Percentiles rank a stretch among this genome's conserved stretches.
These are phyloP conservation scores for Paramecium sonneborni DNA, from an alignment of 73 alveolate genomes.

Conservation along the genomic window DNA sequence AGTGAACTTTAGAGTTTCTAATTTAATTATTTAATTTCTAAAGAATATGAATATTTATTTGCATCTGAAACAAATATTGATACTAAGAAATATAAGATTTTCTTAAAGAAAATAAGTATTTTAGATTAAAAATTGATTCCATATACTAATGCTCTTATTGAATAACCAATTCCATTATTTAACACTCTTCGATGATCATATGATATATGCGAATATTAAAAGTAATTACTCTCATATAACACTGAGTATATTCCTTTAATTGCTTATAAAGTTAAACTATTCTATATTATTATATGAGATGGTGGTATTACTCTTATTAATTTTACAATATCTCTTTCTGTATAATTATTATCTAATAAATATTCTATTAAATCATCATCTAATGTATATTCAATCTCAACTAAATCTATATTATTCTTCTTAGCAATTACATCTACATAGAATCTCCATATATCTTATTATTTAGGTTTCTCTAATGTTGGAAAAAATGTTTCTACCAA, in stretches of 20 bases:
- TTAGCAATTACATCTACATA: not conserved
- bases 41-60: not conserved
- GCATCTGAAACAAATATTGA: not conserved
- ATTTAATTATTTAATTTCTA: not conserved
- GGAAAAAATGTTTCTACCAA: not conserved
- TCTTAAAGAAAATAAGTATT: not conserved
- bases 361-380: not conserved
- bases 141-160: not conserved
- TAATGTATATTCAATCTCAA: not conserved
- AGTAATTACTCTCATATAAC: not conserved
- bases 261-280: not conserved
- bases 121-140: not conserved
- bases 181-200: not conserved
- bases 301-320: not conserved
- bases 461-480: not conserved
- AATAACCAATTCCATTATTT: conserved; percentile 14
- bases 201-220: not conserved
- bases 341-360: not conserved
- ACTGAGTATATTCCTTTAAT: not conserved
- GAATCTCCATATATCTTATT: not conserved
- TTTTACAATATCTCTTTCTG: not conserved
- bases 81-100: not conserved
- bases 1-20: not conserved
- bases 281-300: not conserved
- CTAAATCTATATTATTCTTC: not conserved